These are phyloP conservation scores for Rhizopus arrhizus DNA, from an alignment of 371 early-diverging fungal species.

Conservation along the genomic window DNA sequence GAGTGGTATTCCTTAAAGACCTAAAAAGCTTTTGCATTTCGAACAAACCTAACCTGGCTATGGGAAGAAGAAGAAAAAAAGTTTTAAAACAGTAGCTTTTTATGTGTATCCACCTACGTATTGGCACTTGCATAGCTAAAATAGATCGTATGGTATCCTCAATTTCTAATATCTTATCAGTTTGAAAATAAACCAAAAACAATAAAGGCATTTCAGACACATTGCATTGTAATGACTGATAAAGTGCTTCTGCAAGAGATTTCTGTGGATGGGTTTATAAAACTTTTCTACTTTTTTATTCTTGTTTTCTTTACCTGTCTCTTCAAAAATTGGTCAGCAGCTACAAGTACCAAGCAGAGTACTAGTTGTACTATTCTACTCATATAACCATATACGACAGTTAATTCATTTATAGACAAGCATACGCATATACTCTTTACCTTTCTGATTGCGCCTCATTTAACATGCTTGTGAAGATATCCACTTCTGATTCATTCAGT, in stretches of 20 bases:
- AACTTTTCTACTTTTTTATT: not conserved
- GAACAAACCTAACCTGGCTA: conserved; percentile 49
- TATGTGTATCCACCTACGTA: conserved; percentile 31
- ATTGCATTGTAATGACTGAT: conserved; percentile 30
- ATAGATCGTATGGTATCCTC: conserved; percentile 43
- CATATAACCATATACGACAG: too few relatives aligned
- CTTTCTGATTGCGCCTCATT: conserved; percentile 30
- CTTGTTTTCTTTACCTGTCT: conserved; percentile 20
- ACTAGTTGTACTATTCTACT: conserved; percentile 23
- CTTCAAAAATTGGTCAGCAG: conserved; percentile 27
- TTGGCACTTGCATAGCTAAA: conserved; percentile 47
- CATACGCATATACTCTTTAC: conserved; percentile 12
- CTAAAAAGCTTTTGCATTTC: conserved; percentile 51
- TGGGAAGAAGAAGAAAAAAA: not conserved
- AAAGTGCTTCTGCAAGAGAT: conserved; percentile 24
- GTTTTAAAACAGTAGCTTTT: too few relatives aligned
- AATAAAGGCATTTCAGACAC: conserved; percentile 47
- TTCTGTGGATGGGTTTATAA: conserved; percentile 18
- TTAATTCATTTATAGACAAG: not conserved
- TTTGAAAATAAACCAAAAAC: conserved; percentile 42
- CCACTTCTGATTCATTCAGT: conserved; percentile 31
- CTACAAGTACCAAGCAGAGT: conserved; percentile 20
- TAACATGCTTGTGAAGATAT: conserved; percentile 26
- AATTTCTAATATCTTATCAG: conserved; percentile 42
- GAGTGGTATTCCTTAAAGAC: conserved; percentile 12